Base-by-base conservation (phyloP, 2,329 filamentous ascomycete genomes). In the Pyrenophora tritici-repentis region DNA sequence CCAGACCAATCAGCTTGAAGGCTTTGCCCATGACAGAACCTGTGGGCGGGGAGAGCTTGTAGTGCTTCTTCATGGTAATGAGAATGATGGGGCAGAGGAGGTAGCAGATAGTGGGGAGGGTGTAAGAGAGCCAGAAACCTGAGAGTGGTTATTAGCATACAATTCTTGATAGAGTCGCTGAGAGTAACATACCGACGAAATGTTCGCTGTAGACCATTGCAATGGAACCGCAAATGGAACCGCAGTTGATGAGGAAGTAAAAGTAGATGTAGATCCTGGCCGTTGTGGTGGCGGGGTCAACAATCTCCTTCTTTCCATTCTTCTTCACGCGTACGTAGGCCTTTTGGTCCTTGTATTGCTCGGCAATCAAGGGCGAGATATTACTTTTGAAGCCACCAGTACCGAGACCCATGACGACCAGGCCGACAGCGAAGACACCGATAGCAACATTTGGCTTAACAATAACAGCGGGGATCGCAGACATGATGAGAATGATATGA, bases 21-120 rank as follows among this genome's bases (percentile, higher is more conserved):
- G 89, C 86, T 68, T 88, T 90, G 45, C 81, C 80, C 41, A 88
- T 80, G 4, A 90, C 85, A 1, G 88, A 91, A 4, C 87, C 90
- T 17, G 83, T 86, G 0, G 90, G 88, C 4, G 86, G 86, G 3
- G 77, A 77, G 9, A 83, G 79, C 53, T 79, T 78, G 75, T 91
- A 91, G 17, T 89, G 88, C 54, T 68, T 80, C 65, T 86, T 86
- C 68, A 83, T 81, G 63, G 80, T 79, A 47, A 83, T 72, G 33
- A 80, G 74, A 34, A 90, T 76, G 5, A 88, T 78, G 0, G 82
- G 52, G 46, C 83, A 84, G 35, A 83, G 38, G 10, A 83, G 75
- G 75, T 88, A 87, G 65, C 88, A 75, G 43, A 78, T 69, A 0
- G 87, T 90, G 2, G 87, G 87, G 8, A 90, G 78, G 10, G 87